phyloP scores from a whole-genome alignment of 2,329 filamentous ascomycete species.

The Drechslerella dactyloides region DNA sequence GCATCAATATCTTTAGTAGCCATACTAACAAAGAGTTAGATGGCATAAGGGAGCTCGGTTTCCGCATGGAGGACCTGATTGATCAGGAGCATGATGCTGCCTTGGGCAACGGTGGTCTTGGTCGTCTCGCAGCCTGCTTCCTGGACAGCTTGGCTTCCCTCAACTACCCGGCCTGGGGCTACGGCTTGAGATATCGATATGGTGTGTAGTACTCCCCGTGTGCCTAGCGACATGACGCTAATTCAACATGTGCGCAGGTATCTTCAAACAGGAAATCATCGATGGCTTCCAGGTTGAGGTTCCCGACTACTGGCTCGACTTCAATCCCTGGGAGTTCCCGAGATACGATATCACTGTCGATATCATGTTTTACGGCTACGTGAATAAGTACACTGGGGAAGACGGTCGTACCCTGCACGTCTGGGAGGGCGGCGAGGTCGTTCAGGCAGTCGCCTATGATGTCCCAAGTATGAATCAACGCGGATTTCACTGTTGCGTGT shows the following conservation, averaged over 20 bases:
- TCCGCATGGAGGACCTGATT: constrained; percentile 95
- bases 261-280: constrained; percentile 99
- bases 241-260: constrained; percentile 60
- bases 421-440: constrained; percentile 93
- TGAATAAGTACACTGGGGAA: constrained; percentile 76
- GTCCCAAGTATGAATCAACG: constrained; percentile 62
- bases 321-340: constrained; percentile 99
- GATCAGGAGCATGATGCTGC: constrained; percentile 94
- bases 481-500: constrained; percentile 53
- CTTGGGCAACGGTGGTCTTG: constrained; percentile 92
- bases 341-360: constrained; percentile 94
- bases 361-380: constrained; percentile 92
- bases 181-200: constrained; percentile 92
- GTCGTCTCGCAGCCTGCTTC: constrained; percentile 93
- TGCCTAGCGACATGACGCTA: background rate
- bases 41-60: constrained; percentile 85
- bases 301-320: constrained; percentile 98
- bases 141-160: constrained; percentile 93
- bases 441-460: constrained; percentile 91
- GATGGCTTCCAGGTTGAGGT: constrained; percentile 98
- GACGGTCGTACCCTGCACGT: constrained; percentile 75
- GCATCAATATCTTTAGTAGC: constrained; percentile 1
- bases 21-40: constrained; percentile 62
- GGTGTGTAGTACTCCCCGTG: constrained; percentile 58
- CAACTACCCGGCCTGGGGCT: constrained; percentile 96